Evolutionary conservation across 2,329 filamentous ascomycete species (phyloP).

Genomic region (Cladosporium colombiae): DNA sequence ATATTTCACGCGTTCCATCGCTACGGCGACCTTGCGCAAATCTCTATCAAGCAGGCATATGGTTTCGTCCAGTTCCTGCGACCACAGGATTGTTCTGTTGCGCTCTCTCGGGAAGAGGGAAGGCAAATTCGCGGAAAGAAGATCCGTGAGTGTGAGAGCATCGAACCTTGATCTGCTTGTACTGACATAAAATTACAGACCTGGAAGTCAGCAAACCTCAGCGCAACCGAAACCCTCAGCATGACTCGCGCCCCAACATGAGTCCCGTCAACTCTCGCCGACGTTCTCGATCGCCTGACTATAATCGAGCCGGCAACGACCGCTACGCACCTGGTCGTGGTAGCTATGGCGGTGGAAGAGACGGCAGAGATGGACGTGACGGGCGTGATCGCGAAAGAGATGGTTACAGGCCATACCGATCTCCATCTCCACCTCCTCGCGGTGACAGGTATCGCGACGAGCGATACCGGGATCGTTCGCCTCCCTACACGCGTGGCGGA

Average conservation of each 20-base stretch:
- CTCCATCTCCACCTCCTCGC: conserved; percentile 44
- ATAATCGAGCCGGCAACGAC: conserved; percentile 46
- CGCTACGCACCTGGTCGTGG: conserved; percentile 3
- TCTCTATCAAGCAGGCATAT: conserved; percentile 94
- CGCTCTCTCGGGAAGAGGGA: conserved; percentile 77
- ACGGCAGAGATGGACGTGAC: conserved; percentile 42
- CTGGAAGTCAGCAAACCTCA: conserved; percentile 88
- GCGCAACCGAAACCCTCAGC: conserved; percentile 45
- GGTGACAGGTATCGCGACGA: conserved; percentile 32
- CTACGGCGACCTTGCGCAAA: conserved; percentile 86
- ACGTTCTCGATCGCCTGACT: conserved; percentile 65
- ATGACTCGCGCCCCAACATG: conserved; percentile 17
- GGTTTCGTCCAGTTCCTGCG: conserved; percentile 95
- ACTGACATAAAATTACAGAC: conserved; percentile 56
- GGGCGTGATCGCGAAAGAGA: conserved; percentile 48
- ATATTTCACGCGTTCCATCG: conserved; percentile 87
- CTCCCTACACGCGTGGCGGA: conserved; percentile 46
- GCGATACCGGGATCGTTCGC: conserved; percentile 36
- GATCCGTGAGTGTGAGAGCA: conserved; percentile 71
- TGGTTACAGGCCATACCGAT: conserved; percentile 56
- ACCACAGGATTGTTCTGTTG: conserved; percentile 69
- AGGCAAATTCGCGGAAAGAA: conserved; percentile 82
- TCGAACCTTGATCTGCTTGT: conserved; percentile 10
- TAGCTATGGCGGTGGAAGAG: conserved; percentile 50
- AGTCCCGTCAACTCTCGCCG: conserved; percentile 27